Base-by-base conservation (phyloP, 2,329 filamentous ascomycete genomes). In the Niveomyces coronatus region DNA sequence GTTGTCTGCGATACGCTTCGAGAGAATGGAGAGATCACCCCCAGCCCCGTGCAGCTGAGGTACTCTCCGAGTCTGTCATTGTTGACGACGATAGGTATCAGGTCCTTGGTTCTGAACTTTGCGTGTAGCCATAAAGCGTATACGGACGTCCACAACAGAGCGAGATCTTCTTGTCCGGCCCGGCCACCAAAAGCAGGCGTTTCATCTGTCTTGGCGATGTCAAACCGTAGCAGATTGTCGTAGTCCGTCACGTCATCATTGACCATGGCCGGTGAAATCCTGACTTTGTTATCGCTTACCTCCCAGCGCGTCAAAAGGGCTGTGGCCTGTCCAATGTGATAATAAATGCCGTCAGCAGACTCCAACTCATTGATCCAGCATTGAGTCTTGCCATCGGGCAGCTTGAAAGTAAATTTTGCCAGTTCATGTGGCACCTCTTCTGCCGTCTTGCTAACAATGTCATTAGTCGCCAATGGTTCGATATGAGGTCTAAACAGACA, bases 61-160 rank as follows among this genome's bases (percentile, higher is more conserved):
- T 35, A 35, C 15, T 35, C 33, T 5, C 33, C 19, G 13, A 35
- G 5, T 1, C 34, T 27, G 0, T 39, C 9, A 29, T 31, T 37
- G 44, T 18, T 42, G 34, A 42, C 32, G 35, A 20, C 44, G 32
- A 17, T 31, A 40, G 33, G 11, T 9, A 45, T 23, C 29, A 45
- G 17, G 26, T 45, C 43, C 7, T 42, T 16, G 9, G 37, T 32
- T 37, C 36, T 40, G 18, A 16, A 34, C 8, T 45, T 14, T 6
- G 39, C 32, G 19, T 45, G 43, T 17, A 42, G 29, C 43, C 43
- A 45, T 19, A 45, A 26, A 5, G 43, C 43, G 27, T 45, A 45
- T 13, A 45, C 34, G 3, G 43, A 32, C 9, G 40, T 40, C 43
- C 43, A 45, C 15, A 23, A 15, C 17, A 41, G 9, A 17, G 5